Conservation (phyloP, 768 basidiomycete species). For the Agaricus bisporus region DNA sequence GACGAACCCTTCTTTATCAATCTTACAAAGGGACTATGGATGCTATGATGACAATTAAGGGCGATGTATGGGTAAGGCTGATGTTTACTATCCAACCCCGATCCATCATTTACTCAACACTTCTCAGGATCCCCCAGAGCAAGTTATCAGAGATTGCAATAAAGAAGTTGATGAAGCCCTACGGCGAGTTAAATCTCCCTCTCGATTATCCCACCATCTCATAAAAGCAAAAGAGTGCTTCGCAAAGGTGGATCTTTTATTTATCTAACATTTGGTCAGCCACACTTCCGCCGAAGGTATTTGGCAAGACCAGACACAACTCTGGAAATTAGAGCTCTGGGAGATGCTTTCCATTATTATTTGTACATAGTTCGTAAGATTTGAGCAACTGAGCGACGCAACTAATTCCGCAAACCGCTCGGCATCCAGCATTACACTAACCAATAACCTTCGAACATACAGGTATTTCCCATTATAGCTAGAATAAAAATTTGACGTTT, state of each 20-base stretch:
- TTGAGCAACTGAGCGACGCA: conserved; percentile 2
- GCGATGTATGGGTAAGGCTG: conserved; percentile 67
- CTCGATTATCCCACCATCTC: background rate
- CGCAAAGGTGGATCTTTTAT: conserved; percentile 58
- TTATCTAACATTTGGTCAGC: conserved; percentile 86
- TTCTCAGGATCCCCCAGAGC: conserved; percentile 65
- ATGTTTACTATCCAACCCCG: background rate
- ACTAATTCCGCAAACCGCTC: background rate
- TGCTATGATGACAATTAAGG: conserved; percentile 80
- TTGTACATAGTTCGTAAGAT: conserved; percentile 58
- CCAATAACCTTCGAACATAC: background rate
- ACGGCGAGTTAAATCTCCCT: conserved; percentile 34
- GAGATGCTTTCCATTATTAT: conserved; percentile 82
- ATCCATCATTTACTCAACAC: background rate
- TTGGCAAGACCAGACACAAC: conserved; percentile 49
- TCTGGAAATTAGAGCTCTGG: conserved; percentile 64
- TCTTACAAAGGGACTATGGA: conserved; percentile 64
- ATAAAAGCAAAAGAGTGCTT: conserved; percentile 43
- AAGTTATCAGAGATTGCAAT: conserved; percentile 64
- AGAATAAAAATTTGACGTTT: conserved; percentile 93
- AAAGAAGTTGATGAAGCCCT: conserved; percentile 74
- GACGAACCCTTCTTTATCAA: background rate
- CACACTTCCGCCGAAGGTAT: conserved; percentile 76
- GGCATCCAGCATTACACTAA: background rate
- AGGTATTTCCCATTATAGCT: conserved; percentile 8